phyloP scores from a whole-genome alignment of 1,139 yeast species.

The Diutina sp. region DNA sequence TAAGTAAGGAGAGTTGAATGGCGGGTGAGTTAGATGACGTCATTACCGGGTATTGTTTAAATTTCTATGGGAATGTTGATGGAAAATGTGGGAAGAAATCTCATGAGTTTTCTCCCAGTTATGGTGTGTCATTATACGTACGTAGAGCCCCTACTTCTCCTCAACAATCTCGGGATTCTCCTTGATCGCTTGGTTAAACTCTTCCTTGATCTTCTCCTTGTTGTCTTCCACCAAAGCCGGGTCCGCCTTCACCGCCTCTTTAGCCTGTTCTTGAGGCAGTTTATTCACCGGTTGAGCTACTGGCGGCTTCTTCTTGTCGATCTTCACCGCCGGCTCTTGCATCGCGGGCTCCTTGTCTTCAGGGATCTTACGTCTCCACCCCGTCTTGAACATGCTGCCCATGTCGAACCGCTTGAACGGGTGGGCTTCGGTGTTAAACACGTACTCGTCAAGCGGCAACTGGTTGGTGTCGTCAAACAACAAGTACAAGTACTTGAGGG shows the following conservation, averaged over 20 bases:
- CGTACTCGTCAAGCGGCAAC: slow-evolving; percentile 51
- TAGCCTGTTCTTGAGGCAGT: slow-evolving; percentile 22
- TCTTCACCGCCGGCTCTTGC: slow-evolving; percentile 3
- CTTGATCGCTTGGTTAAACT: neutral
- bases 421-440: slow-evolving; percentile 90
- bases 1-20: neutral
- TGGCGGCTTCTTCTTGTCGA: slow-evolving; percentile 23
- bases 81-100: too few relatives aligned
- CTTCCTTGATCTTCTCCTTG: slow-evolving; percentile 2
- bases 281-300: slow-evolving; percentile 33
- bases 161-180: neutral
- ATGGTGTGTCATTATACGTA: neutral
- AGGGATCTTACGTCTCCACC: slow-evolving; percentile 35
- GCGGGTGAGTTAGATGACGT: neutral
- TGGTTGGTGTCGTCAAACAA: slow-evolving; percentile 56
- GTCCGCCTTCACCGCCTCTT: slow-evolving; percentile 23
- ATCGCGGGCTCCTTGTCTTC: neutral
- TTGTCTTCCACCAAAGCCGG: slow-evolving; percentile 12
- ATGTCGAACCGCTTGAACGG: slow-evolving; percentile 67
- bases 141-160: neutral
- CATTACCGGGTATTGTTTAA: neutral
- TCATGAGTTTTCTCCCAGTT: neutral
- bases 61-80: too few relatives aligned
- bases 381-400: slow-evolving; percentile 45
- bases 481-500: slow-evolving; percentile 76